Base-by-base conservation (phyloP, 2,329 filamentous ascomycete genomes). In the Cladosporium austrohemisphaericum region DNA sequence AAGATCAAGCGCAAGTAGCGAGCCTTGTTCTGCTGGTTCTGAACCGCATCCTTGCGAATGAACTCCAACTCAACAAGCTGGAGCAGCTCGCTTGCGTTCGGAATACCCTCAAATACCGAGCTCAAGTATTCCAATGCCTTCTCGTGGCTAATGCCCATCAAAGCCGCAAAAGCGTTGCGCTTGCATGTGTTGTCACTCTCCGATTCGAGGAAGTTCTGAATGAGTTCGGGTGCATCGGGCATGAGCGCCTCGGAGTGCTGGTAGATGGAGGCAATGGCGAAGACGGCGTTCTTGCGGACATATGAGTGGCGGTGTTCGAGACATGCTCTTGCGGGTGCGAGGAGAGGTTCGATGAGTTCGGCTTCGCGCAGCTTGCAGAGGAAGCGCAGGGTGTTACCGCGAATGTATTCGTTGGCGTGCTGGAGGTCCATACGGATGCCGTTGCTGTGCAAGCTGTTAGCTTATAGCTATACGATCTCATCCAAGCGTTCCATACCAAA, bases 351-450 rank as follows among this genome's bases (percentile, higher is more conserved):
- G 59, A 98, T 91, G 55, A 98, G 83, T 73, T 98, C 93, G 45
- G 92, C 80, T 70, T 98, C 93, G 59, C 91, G 85, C 54, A 98
- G 80, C 76, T 98, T 98, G 78, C 86, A 93, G 52, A 98, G 82
- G 74, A 97, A 98, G 64, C 93, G 89, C 55, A 98, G 77, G n/a
- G 93, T 98, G 68, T 96, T 96, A 66, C 93, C 93, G 59, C 93
- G 84, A 59, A 98, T 91, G 72, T 95, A 98, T 77, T 98, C 93
- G 76, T 98, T 97, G 50, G 93, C 84, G 63, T 96, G 92, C 68
- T 97, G 92, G 53, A 98, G 78, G 67, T 98, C 93, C 70, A 97
- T 95, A 65, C 92, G 85, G 65, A 98, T 97, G 58, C 93, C 93
- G 71, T 98, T 98, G 72, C 92, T 96, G 62, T 46, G 13, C 11